Percentiles rank a stretch among this genome's conserved stretches.
Evolutionary conservation across 2,329 filamentous ascomycete species (phyloP).

Genomic region (Fusarium newnesense): DNA sequence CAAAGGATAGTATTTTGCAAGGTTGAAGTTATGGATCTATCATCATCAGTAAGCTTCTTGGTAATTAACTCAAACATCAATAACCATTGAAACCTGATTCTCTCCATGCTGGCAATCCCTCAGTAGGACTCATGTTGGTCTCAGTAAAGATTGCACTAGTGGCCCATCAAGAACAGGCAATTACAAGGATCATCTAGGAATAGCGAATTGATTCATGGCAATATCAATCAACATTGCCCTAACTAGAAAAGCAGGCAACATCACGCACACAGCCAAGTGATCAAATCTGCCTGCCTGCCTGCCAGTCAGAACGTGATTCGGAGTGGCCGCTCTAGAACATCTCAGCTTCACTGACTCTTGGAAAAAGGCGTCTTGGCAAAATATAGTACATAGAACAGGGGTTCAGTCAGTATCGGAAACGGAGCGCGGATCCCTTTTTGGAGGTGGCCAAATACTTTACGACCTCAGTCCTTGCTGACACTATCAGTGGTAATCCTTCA

Average conservation of each 20-base stretch:
- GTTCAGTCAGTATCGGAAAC: conserved; percentile 7
- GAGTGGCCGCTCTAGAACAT: conserved; percentile 15
- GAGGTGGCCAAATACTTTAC: conserved; percentile 15
- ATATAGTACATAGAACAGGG: conserved; percentile 4
- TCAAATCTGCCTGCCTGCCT: conserved; percentile 6
- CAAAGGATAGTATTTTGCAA: not conserved
- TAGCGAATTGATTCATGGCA: conserved; percentile 8
- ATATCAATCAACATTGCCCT: conserved; percentile 8
- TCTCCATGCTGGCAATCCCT: not conserved
- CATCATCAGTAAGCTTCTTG: not conserved
- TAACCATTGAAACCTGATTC: conserved; percentile 4
- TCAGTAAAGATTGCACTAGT: not conserved
- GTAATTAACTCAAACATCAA: not conserved
- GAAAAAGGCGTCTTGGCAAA: conserved; percentile 14
- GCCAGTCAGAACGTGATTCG: conserved; percentile 28
- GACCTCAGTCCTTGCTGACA: not conserved
- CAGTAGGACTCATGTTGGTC: not conserved
- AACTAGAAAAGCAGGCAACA: conserved; percentile 2
- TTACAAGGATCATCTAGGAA: conserved; percentile 11
- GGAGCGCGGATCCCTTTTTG: not conserved
- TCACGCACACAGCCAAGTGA: conserved; percentile 32
- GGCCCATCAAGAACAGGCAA: conserved; percentile 8
- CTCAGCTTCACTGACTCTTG: not conserved
- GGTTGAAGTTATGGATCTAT: not conserved
- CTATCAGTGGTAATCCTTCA: not conserved